A percentile compares a stretch with the other conserved stretches of the same genome.
Conservation (phyloP, 2,329 filamentous ascomycete genomes). For the Macrophomina tecta region DNA sequence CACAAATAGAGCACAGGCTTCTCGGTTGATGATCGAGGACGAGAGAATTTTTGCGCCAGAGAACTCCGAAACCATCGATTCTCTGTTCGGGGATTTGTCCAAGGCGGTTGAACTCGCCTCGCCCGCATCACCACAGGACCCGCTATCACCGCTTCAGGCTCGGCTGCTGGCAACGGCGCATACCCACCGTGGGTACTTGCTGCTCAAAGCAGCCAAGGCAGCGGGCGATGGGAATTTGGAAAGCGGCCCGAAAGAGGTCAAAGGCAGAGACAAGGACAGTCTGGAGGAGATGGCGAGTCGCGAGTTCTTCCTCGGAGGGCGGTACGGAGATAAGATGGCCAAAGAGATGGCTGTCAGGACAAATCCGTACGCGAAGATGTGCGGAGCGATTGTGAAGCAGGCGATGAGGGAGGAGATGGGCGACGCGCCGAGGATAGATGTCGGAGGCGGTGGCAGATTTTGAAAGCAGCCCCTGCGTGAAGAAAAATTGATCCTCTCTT, state of each 20-base stretch:
- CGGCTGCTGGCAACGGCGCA: conserved; percentile 72
- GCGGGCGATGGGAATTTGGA: conserved; percentile 8
- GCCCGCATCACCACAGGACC: conserved; percentile 25
- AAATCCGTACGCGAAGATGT: conserved; percentile 68
- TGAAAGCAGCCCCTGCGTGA: neutral
- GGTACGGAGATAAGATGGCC: conserved; percentile 63
- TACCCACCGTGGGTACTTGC: conserved; percentile 68
- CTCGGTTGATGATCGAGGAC: conserved; percentile 68
- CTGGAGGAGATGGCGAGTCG: conserved; percentile 63
- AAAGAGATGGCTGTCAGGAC: conserved; percentile 64
- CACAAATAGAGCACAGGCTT: conserved; percentile 76
- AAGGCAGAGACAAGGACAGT: conserved; percentile 42
- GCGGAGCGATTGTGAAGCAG: conserved; percentile 66
- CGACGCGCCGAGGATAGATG: conserved; percentile 4
- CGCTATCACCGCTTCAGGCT: conserved; percentile 68
- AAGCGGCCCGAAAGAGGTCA: conserved; percentile 39
- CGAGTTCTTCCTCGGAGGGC: conserved; percentile 61
- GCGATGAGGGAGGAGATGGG: conserved; percentile 62
- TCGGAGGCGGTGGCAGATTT: conserved; percentile 23
- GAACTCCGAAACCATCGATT: conserved; percentile 47
- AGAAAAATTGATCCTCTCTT: neutral
- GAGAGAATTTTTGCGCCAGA: conserved; percentile 30
- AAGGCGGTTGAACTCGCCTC: conserved; percentile 29
- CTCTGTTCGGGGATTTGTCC: conserved; percentile 61
- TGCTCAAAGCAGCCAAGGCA: conserved; percentile 46